These are phyloP conservation scores for Scytalidium sp. DNA, from an alignment of 2,329 filamentous ascomycete species.

Conservation along the genomic window DNA sequence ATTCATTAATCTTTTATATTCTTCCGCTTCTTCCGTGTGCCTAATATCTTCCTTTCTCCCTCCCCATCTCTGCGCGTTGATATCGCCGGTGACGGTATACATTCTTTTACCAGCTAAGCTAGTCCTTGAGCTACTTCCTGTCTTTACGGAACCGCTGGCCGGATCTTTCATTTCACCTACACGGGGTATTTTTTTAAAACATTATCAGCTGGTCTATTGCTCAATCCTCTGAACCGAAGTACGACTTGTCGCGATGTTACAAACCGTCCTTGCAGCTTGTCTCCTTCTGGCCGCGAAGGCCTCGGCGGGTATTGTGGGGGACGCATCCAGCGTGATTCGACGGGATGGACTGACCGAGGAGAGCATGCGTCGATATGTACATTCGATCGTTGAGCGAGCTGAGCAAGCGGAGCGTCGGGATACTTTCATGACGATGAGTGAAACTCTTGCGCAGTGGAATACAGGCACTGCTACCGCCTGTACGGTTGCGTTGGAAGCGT, in stretches of 20 bases:
- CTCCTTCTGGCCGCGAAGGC: slow-evolving; percentile 24
- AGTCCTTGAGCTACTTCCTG: slow-evolving; percentile 13
- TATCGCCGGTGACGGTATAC: slow-evolving; percentile 12
- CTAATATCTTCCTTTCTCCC: too few species aligned
- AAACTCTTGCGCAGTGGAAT: slow-evolving; percentile 57
- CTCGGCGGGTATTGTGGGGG: slow-evolving; percentile 17
- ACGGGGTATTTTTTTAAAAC: slow-evolving; percentile 6
- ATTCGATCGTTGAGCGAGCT: slow-evolving; percentile 21
- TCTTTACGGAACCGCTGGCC: slow-evolving; percentile 19
- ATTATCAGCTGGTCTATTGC: slow-evolving; percentile 1
- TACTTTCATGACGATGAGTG: slow-evolving; percentile 10
- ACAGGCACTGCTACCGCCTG: slow-evolving; percentile 56
- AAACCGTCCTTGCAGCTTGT: slow-evolving; percentile 12
- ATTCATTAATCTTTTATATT: slow-evolving; percentile 1
- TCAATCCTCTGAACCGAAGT: slow-evolving; percentile 1
- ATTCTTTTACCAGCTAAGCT: slow-evolving; percentile 1
- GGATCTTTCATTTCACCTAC: slow-evolving; percentile 13
- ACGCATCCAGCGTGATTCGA: slow-evolving; percentile 19
- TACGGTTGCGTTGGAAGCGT: slow-evolving; percentile 46
- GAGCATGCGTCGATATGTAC: slow-evolving; percentile 25
- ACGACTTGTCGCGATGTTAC: slow-evolving; percentile 18
- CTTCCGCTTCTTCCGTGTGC: slow-evolving; percentile 6
- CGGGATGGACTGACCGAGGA: slow-evolving; percentile 22
- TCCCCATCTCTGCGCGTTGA: slow-evolving; percentile 2
- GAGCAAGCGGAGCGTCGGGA: slow-evolving; percentile 25